Base-by-base conservation (phyloP, 805 yeast species). In the Yamadazyma laniorum region DNA sequence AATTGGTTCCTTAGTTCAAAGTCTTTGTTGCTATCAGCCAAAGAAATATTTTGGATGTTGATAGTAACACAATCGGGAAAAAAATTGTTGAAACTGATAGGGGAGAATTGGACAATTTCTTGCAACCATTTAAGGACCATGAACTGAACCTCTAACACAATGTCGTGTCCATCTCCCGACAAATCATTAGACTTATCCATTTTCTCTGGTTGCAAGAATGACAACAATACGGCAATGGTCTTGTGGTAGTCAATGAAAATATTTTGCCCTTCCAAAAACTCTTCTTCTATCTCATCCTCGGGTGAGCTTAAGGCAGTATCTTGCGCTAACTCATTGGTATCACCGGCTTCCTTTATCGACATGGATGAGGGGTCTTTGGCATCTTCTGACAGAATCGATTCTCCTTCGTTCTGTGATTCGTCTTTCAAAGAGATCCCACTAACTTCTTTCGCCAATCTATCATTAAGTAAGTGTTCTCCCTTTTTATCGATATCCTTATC, bases 121-220 rank as follows among this genome's bases (percentile, higher is more conserved):
- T 77, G 80, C 12, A 93, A 63, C 99, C 99, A 93, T 32, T 79
- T 77, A 34, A 91, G 66, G 0, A 87, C 87, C 3, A 85, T 85
- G 22, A 81, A 59, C 57, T 87, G 95, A 31, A 90, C 85, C 49
- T 86, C 86, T 39, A 61, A 45, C 29, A 53, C 56, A 4, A 64
- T 53, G 18, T 67, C 73, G 39, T 65, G 72, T 18, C 57, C 53
- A 36, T 68, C 73, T 15, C 50, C 58, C 1, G 61, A 43, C 18
- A 62, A 50, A 26, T 62, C 67, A 28, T 52, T 55, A 21, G 49
- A 49, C 14, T 45, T 44, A 12, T 48, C 48, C 13, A 36, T 42
- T 18, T 32, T 49, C 11, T 46, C 55, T 2, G 82, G 78, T 44
- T 85, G 86, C 35, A 93, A 67, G 45, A 87, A 86, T 2, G 88